These are phyloP conservation scores for Beta corolliflora DNA, from an alignment of 179 eudicot species.

Conservation along the genomic window DNA sequence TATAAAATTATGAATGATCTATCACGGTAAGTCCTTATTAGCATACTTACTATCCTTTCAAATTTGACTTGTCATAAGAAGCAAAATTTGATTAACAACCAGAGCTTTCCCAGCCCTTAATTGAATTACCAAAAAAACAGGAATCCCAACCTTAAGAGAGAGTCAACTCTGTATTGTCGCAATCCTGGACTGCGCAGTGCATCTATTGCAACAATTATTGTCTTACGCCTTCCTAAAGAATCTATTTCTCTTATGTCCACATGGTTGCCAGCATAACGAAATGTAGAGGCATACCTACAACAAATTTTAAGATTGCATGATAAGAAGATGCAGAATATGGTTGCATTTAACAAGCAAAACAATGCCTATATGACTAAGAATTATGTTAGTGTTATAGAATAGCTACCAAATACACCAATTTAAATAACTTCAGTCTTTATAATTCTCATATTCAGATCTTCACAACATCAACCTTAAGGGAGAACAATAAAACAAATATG, in stretches of 20 bases:
- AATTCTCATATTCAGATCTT: neutral
- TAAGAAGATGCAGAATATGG: neutral
- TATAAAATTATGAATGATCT: neutral
- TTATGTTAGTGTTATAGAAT: neutral
- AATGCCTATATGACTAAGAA: neutral
- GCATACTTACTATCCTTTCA: conserved; percentile 10
- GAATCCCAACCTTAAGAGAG: conserved; percentile 56
- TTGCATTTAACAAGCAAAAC: conserved; percentile 11
- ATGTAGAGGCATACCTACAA: conserved; percentile 76
- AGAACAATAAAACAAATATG: neutral
- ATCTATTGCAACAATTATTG: conserved; percentile 82
- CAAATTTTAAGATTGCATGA: conserved; percentile 14
- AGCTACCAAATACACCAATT: conserved; percentile 10
- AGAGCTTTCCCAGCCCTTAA: neutral
- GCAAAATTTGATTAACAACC: neutral
- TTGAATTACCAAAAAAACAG: conserved; percentile 1
- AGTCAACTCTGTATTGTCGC: conserved; percentile 62
- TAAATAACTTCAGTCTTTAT: neutral
- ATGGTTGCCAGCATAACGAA: conserved; percentile 72
- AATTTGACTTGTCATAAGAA: neutral
- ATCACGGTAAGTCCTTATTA: neutral
- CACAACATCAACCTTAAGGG: neutral
- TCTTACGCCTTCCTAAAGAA: conserved; percentile 66
- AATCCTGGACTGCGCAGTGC: conserved; percentile 69
- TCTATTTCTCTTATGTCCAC: conserved; percentile 59